Base-by-base conservation (phyloP, 2,329 filamentous ascomycete species). In the Capronia americana region DNA sequence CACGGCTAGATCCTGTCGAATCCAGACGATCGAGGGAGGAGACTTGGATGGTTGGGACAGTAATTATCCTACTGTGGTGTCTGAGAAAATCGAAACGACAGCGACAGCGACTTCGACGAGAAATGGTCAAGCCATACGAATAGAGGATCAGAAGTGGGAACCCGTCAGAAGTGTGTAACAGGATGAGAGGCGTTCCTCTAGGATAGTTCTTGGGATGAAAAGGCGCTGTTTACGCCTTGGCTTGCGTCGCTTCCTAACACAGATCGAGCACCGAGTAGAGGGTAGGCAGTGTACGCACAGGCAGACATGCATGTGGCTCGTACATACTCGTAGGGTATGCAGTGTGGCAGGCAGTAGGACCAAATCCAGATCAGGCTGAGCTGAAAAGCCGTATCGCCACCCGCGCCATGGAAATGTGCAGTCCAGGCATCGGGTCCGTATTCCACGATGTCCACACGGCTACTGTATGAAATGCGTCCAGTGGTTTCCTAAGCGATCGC, bases 321-420 rank as follows among this genome's bases (percentile, higher is more conserved):
- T 41, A 17, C 4, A 4, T 5, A 5, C n/a, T n/a, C n/a, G n/a
- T n/a, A n/a, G n/a, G n/a, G n/a, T n/a, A n/a, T n/a, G n/a, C n/a
- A n/a, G n/a, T n/a, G n/a, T n/a, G n/a, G n/a, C n/a, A n/a, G n/a
- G n/a, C 17, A 17, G 4, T 41, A 14, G 20, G n/a, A 24, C 20
- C 48, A 26, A 26, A 59, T 59, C 28, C 23, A 6, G 57, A 50
- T 59, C 57, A 50, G 57, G 57, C 57, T 48, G 56, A 10, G 38
- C 56, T 58, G 56, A 58, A 57, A 28, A 46, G 24, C 23, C 30
- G 57, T 48, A 26, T 23, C 48, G 48, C 48, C 48, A 53, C 48
- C 10, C 2, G 26, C 26, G 14, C 38, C 4, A 17, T 8, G 6
- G 38, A 20, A 23, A 10, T 51, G 48, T 51, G 48, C 48, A 23